Conservation (phyloP, 2,329 filamentous ascomycete genomes). For the Fusarium burgessii region DNA sequence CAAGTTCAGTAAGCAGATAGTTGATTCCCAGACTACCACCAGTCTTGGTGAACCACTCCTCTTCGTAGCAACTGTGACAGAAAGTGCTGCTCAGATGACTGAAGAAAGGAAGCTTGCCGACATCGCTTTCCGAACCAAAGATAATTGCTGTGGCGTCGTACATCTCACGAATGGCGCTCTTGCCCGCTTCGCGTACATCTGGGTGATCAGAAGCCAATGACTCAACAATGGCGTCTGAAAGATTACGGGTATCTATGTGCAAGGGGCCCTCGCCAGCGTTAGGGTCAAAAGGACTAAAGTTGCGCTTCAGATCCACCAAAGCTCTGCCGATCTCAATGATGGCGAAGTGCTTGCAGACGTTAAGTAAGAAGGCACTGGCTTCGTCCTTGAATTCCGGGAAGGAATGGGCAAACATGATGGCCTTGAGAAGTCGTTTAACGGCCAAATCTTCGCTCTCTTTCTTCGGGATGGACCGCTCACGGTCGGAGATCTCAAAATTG, state of each 20-base stretch:
- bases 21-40: constrained; percentile 92
- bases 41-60: constrained; percentile 99
- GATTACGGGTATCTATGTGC: constrained; percentile 84
- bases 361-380: constrained; percentile 79
- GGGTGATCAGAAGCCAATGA: constrained; percentile 87
- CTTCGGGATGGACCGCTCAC: constrained; percentile 86
- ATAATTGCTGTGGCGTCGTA: constrained; percentile 82
- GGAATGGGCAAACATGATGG: constrained; percentile 86
- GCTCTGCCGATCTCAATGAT: constrained; percentile 89
- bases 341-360: constrained; percentile 90
- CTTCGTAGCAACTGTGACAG: constrained; percentile 94
- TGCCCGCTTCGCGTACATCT: constrained; percentile 84
- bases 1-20: constrained; percentile 84
- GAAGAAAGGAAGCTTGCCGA: constrained; percentile 86
- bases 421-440: constrained; percentile 89
- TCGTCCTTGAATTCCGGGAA: constrained; percentile 83
- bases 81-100: constrained; percentile 84
- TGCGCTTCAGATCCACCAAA: constrained; percentile 83
- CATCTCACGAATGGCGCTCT: constrained; percentile 81
- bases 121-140: constrained; percentile 78
- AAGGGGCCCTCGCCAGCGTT: constrained; percentile 87
- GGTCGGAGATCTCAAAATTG: constrained; percentile 79
- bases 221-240: constrained; percentile 91
- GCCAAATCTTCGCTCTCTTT: constrained; percentile 85
- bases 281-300: constrained; percentile 83